Evolutionary conservation across 108 stramenopile species (phyloP), one percentile per base, ranked within the genome.

Genomic region (Nitzschia palea): DNA sequence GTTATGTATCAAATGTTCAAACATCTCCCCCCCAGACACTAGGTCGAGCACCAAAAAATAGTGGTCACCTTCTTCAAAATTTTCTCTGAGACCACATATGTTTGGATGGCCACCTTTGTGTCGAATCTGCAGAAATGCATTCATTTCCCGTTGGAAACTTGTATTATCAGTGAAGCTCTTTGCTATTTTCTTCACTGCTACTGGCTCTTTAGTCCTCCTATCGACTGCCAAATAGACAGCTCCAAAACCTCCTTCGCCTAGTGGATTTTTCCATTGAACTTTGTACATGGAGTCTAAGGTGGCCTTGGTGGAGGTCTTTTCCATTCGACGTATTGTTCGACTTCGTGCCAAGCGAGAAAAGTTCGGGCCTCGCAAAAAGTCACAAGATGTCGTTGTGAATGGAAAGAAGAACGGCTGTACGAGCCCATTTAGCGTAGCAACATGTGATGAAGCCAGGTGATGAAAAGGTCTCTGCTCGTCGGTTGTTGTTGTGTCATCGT

Each of bases 131-230:
- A 91, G 47, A 45, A 94, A 71, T 9, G 90, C 86, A 70, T 82
- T 76, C 84, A 90, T 89, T 67, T 94, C 93, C 18, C 81, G 68
- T 62, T 83, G 81, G 51, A 93, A 90, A 32, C 64, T 48, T n/a
- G 52, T 62, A 28, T 87, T 66, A 58, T 85, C 80, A 1, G 92
- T 93, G 48, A 78, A 87, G 47, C 78, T 61, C 74, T 93, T 93
- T 32, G 84, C 62, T 55, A 94, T 94, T 65, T 87, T 80, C 65
- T 94, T 94, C 27, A 94, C 35, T 3, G 93, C 93, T 25, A 82
- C 86, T 27, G 22, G 42, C 37, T 84, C 81, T 15, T 77, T 79
- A 0, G 84, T 77, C 18, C 70, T 50, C 22, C 70, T 62, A 26
- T 89, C 82, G 20, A 56, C 58, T 44, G 84, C 88, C 44, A 71